These are phyloP conservation scores for Crotalaria pallida DNA, from an alignment of 306 rosid species.

Conservation along the genomic window DNA sequence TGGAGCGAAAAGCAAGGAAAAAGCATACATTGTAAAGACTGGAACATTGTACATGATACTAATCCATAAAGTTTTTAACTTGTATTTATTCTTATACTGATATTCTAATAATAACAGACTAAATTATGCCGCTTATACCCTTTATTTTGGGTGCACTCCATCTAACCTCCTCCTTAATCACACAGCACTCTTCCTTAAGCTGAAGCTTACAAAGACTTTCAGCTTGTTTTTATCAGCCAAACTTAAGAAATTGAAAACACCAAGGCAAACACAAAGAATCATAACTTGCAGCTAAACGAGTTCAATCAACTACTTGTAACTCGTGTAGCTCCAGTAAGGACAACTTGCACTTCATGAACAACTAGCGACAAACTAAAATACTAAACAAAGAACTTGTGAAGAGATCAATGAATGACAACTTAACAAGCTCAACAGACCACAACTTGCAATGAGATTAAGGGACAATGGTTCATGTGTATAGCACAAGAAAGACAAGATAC, in stretches of 20 bases:
- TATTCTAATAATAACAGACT: not conserved
- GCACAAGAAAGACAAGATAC: not conserved
- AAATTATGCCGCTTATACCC: not conserved
- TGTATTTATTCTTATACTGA: not conserved
- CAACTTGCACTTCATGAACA: slow-evolving; percentile 4
- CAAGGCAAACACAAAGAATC: not conserved
- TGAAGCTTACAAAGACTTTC: not conserved
- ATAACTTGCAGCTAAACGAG: not conserved
- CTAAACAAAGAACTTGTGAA: not conserved
- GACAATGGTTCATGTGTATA: not conserved
- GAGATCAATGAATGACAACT: not conserved
- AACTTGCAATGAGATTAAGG: not conserved
- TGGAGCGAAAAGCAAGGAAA: not conserved
- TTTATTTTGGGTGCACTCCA: not conserved
- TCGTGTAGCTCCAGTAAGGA: not conserved
- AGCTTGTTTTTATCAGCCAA: not conserved
- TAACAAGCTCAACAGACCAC: not conserved
- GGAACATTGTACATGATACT: not conserved
- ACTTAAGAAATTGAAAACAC: not conserved
- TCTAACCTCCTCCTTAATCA: not conserved
- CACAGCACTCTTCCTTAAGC: slow-evolving; percentile 6
- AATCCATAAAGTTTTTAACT: not conserved
- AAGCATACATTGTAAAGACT: slow-evolving; percentile 1
- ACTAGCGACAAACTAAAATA: slow-evolving; percentile 9
- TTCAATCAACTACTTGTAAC: not conserved